Evolutionary conservation across 2,329 filamentous ascomycete genomes (phyloP).

Genomic region (Trichophyton benhamiae): DNA sequence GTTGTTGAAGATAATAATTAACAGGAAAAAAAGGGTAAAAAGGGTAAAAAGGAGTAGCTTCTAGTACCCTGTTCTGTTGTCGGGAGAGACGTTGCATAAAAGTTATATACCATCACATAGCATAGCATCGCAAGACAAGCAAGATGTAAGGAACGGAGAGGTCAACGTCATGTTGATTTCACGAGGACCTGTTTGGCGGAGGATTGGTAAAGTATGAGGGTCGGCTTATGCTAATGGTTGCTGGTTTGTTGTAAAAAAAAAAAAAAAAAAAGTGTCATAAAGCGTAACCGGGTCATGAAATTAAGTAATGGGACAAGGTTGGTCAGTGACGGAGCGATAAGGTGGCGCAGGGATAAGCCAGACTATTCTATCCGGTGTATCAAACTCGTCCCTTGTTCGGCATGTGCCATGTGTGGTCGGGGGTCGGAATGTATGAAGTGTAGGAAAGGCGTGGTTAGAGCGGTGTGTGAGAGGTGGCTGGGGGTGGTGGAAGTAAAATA

Average conservation of each 20-base stretch:
- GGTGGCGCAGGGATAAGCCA: slow-evolving; percentile 1
- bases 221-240: neutral
- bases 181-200: neutral
- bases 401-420: neutral
- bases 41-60: neutral
- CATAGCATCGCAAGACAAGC: neutral
- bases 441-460: neutral
- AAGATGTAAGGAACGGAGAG: neutral
- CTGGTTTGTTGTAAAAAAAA: neutral
- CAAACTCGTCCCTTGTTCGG: neutral
- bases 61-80: neutral
- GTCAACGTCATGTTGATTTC: neutral
- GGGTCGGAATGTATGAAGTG: no score
- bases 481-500: neutral
- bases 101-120: neutral
- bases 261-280: neutral
- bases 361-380: neutral
- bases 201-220: neutral
- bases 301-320: neutral
- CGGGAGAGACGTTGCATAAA: neutral
- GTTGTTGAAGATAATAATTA: neutral
- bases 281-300: slow-evolving; percentile 5
- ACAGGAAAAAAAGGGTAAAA: neutral
- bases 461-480: neutral
- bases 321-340: neutral